Conservation (phyloP, 2,329 filamentous ascomycete species). For the Fusarium continuum region DNA sequence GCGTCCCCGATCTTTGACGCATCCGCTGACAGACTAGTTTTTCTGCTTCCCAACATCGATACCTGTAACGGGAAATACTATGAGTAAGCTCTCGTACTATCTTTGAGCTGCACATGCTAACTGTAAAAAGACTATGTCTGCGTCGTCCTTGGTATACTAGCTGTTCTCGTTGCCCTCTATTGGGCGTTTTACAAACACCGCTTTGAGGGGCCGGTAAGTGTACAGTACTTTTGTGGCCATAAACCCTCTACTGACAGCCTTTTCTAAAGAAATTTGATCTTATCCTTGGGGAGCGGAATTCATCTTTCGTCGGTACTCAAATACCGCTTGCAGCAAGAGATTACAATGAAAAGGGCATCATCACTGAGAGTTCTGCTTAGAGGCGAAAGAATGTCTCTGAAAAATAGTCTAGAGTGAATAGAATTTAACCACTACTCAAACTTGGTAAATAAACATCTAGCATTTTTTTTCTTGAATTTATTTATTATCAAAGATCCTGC, state of each 20-base stretch:
- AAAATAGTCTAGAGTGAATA: background rate
- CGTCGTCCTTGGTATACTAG: constrained; percentile 48
- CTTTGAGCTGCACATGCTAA: background rate
- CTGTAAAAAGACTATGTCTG: constrained; percentile 46
- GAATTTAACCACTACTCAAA: no score
- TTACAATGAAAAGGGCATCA: background rate
- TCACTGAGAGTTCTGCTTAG: background rate
- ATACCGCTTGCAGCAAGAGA: background rate
- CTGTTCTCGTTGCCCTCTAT: constrained; percentile 3
- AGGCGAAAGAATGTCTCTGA: background rate
- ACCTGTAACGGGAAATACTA: constrained; percentile 16
- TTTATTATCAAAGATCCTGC: no score
- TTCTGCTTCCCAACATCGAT: constrained; percentile 23
- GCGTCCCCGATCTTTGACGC: background rate
- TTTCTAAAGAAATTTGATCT: constrained; percentile 11
- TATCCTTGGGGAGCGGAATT: constrained; percentile 1
- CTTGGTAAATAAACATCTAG: no score
- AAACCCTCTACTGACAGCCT: background rate
- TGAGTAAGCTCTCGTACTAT: background rate
- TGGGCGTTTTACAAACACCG: constrained; percentile 10
- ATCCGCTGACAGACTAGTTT: constrained; percentile 4
- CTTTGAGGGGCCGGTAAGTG: constrained; percentile 23
- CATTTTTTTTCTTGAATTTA: no score
- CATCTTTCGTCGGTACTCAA: background rate
- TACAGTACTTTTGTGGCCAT: background rate